These are phyloP conservation scores for Claviceps humidiphila DNA, from an alignment of 2,329 filamentous ascomycete genomes.

Conservation along the genomic window DNA sequence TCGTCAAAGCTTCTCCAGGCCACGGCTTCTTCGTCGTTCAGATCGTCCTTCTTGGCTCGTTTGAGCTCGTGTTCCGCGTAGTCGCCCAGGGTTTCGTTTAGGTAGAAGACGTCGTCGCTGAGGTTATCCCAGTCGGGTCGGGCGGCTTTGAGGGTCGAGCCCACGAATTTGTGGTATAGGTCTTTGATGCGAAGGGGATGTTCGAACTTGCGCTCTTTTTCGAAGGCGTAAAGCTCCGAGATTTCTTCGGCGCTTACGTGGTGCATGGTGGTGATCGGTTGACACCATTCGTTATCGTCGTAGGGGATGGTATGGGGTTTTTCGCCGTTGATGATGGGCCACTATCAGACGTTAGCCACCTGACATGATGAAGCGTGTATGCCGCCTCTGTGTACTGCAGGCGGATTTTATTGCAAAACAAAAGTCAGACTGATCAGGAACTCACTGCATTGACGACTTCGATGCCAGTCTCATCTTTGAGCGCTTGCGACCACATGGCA, in stretches of 20 bases:
- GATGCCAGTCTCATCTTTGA: conserved; percentile 30
- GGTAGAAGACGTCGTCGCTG: conserved; percentile 30
- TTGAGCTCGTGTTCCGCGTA: conserved; percentile 20
- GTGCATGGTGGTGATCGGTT: conserved; percentile 43
- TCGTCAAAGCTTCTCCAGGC: conserved; percentile 29
- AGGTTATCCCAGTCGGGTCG: conserved; percentile 41
- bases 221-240: conserved; percentile 37
- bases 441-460: conserved; percentile 28
- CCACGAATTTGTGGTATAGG: conserved; percentile 33
- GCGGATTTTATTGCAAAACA: background rate
- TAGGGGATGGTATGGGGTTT: conserved; percentile 38
- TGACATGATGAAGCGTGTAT: background rate
- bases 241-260: conserved; percentile 38
- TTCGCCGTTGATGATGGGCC: conserved; percentile 42
- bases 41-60: conserved; percentile 19
- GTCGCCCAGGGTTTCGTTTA: conserved; percentile 17
- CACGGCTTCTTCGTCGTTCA: conserved; percentile 23
- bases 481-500: conserved; percentile 31
- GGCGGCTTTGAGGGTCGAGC: conserved; percentile 21
- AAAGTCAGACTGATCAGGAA: conserved; percentile 1
- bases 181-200: conserved; percentile 30
- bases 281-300: conserved; percentile 37
- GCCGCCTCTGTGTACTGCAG: too few relatives aligned
- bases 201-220: conserved; percentile 24
- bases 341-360: conserved; percentile 17